Evolutionary conservation across 2,329 filamentous ascomycete genomes (phyloP).

Genomic region (Fusarium sp.): DNA sequence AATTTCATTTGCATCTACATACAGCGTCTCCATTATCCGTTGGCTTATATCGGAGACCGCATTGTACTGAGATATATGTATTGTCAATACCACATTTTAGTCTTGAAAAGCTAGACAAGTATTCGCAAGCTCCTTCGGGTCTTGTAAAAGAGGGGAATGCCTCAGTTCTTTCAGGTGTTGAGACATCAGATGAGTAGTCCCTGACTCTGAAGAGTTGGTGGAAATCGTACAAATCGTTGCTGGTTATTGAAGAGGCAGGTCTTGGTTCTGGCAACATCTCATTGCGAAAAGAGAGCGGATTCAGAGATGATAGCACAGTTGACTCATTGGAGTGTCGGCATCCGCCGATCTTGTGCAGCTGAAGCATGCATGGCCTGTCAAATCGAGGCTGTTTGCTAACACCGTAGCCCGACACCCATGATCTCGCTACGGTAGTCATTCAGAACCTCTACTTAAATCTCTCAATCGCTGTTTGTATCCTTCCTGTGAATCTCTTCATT

Average conservation of each 20-base stretch:
- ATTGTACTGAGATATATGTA: background rate
- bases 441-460: background rate
- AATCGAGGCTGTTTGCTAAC: background rate
- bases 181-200: background rate
- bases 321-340: background rate
- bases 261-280: background rate
- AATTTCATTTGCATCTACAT: background rate
- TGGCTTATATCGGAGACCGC: background rate
- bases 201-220: background rate
- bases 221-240: background rate
- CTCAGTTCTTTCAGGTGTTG: background rate
- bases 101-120: background rate
- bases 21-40: background rate
- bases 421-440: background rate
- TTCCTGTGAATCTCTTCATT: background rate
- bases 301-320: background rate
- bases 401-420: fast-evolving
- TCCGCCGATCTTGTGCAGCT: background rate
- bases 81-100: background rate
- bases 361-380: background rate
- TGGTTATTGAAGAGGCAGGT: background rate
- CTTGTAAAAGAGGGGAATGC: background rate
- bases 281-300: background rate
- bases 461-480: background rate
- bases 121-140: background rate